Evolutionary conservation across 495 filamentous ascomycete species (phyloP), one percentile per base, ranked within the genome.

Genomic region (Lophiotrema nucula): DNA sequence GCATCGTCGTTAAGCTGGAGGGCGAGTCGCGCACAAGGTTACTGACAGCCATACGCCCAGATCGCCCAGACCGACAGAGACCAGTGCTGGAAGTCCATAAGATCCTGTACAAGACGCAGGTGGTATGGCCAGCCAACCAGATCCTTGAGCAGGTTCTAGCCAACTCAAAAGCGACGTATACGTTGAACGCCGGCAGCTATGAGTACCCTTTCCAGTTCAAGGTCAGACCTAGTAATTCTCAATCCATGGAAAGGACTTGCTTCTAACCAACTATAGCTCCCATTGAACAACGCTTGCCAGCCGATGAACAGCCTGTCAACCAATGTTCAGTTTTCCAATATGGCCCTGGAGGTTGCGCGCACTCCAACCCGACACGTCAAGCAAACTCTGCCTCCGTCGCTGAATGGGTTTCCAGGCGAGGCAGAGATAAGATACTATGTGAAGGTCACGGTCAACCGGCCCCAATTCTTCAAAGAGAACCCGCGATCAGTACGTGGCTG

Each of bases 151-250:
- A 74, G 74, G 54, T 65, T 10, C 71, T 47, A 66, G 77, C 27
- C 58, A 71, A 48, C 42, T 38, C 42, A 68, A 72, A 76, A 79
- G 60, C 60, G 0, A 48, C 37, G 6, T 87, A 82, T 63, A 84
- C 86, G 0, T 76, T 97, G 54, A 80, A 83, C 31, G 71, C 88
- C 0, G 93, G 93, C 37, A 78, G 81, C 59, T 88, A 96, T 73
- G 84, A 90, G 66, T 97, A 93, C 71, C 88, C 89, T 1, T 98
- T 98, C 70, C 72, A 80, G 27, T 95, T 98, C 79, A 95, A 95
- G 76, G 83, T 87, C 53, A n/a, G n/a, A n/a, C n/a, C n/a, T n/a
- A 48, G 38, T 26, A 2, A 8, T 11, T 26, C 3, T 25, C 4
- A 57, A 15, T 66, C 18, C 67, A 25, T 16, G 4, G 15, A 13